Conservation (phyloP, 192 early-diverging fungal genomes). For the Rhizophagus sp. region DNA sequence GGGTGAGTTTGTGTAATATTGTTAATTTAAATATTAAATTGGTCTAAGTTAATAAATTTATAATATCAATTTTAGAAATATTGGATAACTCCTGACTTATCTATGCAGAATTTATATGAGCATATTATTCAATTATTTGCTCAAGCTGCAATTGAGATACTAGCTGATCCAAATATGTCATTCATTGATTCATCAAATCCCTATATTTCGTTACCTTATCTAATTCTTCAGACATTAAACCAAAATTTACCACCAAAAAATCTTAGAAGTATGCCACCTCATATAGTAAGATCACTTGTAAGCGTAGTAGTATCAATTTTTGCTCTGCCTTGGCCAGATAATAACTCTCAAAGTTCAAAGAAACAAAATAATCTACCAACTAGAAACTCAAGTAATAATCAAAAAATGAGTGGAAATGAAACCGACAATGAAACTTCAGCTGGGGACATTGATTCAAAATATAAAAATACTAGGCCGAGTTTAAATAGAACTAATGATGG, state of each 20-base stretch:
- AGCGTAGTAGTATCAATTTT: slow-evolving; percentile 20
- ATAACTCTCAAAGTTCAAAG: neutral
- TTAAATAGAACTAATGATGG: neutral
- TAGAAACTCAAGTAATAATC: neutral
- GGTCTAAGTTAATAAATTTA: neutral
- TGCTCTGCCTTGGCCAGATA: slow-evolving; percentile 1
- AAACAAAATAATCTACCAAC: neutral
- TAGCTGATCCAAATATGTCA: neutral
- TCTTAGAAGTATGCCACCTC: slow-evolving; percentile 6
- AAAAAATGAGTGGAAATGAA: neutral
- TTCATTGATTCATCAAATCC: slow-evolving; percentile 3
- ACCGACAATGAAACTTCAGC: neutral
- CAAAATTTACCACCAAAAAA: slow-evolving; percentile 9
- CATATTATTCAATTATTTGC: slow-evolving; percentile 30
- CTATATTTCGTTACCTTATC: slow-evolving; percentile 3
- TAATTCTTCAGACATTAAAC: slow-evolving; percentile 7
- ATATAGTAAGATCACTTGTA: slow-evolving; percentile 17
- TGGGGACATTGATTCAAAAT: too few relatives aligned
- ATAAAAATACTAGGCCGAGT: neutral
- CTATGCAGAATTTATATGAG: slow-evolving; percentile 18
- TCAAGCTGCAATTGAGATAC: slow-evolving; percentile 21
- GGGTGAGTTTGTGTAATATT: neutral
- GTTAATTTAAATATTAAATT: neutral
- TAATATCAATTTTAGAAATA: slow-evolving; percentile 22
- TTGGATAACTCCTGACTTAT: slow-evolving; percentile 25